Percentiles rank a stretch among this genome's conserved stretches.
Evolutionary conservation across 345 rosid species (phyloP).

Genomic region (Aquilaria yunnanensis): DNA sequence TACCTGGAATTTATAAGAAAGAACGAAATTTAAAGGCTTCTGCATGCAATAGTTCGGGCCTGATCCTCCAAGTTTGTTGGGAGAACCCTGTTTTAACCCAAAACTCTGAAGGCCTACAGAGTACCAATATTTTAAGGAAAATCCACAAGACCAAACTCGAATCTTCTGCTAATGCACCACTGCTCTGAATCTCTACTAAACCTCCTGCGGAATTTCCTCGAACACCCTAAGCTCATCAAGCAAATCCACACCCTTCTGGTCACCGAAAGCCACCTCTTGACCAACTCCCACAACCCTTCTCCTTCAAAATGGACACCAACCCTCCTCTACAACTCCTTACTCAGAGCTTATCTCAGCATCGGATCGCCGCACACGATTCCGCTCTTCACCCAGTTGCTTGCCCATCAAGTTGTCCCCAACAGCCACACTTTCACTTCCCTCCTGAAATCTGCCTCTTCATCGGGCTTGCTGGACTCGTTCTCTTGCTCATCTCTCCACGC

Average conservation of each 20-base stretch:
- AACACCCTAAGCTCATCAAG: constrained; percentile 32
- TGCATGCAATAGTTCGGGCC: too few species aligned
- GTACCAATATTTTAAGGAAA: neutral
- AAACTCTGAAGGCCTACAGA: neutral
- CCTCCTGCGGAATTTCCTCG: constrained; percentile 42
- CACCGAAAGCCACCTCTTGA: constrained; percentile 25
- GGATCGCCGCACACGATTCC: constrained; percentile 31
- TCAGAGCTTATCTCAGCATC: constrained; percentile 48
- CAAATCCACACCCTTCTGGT: constrained; percentile 51
- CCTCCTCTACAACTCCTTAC: constrained; percentile 49
- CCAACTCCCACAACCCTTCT: neutral
- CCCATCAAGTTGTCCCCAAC: constrained; percentile 35
- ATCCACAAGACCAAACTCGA: neutral
- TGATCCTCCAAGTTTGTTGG: too few species aligned
- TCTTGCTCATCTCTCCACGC: constrained; percentile 45
- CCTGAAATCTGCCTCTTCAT: constrained; percentile 40
- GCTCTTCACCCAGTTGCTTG: constrained; percentile 59
- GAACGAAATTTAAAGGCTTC: too few species aligned
- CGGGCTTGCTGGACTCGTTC: constrained; percentile 15
- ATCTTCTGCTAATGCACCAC: neutral
- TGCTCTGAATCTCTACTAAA: constrained; percentile 35
- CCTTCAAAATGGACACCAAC: constrained; percentile 34
- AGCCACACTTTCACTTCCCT: constrained; percentile 64
- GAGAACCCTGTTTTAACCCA: too few species aligned
- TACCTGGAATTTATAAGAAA: too few species aligned